phyloP scores from a whole-genome alignment of 2,329 filamentous ascomycete species.

The Arthrocladium fulminans region DNA sequence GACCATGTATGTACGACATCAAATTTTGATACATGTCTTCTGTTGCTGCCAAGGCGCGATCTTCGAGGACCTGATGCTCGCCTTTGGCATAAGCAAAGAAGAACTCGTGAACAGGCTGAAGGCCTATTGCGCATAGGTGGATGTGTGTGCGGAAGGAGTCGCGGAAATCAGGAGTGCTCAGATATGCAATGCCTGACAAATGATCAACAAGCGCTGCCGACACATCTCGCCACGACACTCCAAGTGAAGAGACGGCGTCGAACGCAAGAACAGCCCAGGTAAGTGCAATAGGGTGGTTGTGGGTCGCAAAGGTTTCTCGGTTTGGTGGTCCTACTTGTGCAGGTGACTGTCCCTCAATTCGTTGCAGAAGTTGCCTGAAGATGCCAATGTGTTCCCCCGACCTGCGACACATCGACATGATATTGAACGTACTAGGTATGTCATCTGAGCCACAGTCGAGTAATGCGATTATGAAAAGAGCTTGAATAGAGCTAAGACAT shows the following conservation, averaged over 20 bases:
- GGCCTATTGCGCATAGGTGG: conserved; percentile 19
- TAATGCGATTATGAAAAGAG: conserved; percentile 20
- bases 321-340: conserved; percentile 20
- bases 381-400: conserved; percentile 22
- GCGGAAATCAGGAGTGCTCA: conserved; percentile 19
- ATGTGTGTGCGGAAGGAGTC: conserved; percentile 19
- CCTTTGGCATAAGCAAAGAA: conserved; percentile 14
- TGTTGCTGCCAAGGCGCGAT: conserved; percentile 14
- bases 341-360: conserved; percentile 18
- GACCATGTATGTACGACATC: conserved; percentile 16
- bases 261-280: conserved; percentile 19
- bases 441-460: conserved; percentile 22
- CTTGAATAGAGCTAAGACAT: conserved; percentile 19
- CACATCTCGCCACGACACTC: conserved; percentile 20
- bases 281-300: conserved; percentile 17
- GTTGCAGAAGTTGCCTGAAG: conserved; percentile 19
- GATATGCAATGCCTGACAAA: conserved; percentile 19
- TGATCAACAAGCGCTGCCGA: conserved; percentile 22
- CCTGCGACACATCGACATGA: conserved; percentile 19
- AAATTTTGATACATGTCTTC: conserved; percentile 23
- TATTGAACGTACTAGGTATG: conserved; percentile 20
- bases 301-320: conserved; percentile 14
- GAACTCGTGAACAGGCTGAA: conserved; percentile 22
- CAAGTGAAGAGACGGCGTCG: conserved; percentile 19
- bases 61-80: conserved; percentile 13